Conservation (phyloP, 2,329 filamentous ascomycete species). For the Massarina eburnea region DNA sequence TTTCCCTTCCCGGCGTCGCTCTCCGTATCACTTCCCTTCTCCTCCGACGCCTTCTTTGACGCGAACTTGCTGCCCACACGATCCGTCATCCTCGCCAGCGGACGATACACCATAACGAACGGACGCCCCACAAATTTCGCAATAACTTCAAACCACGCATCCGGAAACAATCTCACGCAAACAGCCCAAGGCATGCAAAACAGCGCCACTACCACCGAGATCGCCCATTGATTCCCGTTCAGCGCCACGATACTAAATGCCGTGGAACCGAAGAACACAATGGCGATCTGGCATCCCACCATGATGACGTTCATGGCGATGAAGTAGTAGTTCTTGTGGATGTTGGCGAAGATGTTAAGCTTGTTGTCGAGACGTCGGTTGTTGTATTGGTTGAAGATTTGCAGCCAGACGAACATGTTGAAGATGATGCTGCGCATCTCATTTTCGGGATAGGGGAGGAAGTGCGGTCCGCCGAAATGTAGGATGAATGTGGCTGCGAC, state of each 20-base stretch:
- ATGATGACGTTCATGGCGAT: conserved; percentile 59
- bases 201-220: conserved; percentile 53
- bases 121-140: conserved; percentile 26
- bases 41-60: conserved; percentile 14
- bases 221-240: conserved; percentile 57
- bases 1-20: conserved; percentile 19
- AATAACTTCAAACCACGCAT: conserved; percentile 33
- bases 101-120: conserved; percentile 26
- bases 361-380: conserved; percentile 63
- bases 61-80: conserved; percentile 13
- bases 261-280: conserved; percentile 56
- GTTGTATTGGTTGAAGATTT: conserved; percentile 70
- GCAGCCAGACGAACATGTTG: conserved; percentile 71
- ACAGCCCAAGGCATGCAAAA: conserved; percentile 56
- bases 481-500: conserved; percentile 58
- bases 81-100: conserved; percentile 15
- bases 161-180: conserved; percentile 55
- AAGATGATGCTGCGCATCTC: conserved; percentile 63
- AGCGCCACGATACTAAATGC: conserved; percentile 56
- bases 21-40: conserved; percentile 9
- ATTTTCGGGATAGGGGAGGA: conserved; percentile 53
- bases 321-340: conserved; percentile 60
- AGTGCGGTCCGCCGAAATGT: conserved; percentile 60
- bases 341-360: conserved; percentile 62
- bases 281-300: conserved; percentile 58